Percentiles rank a stretch among this genome's conserved stretches.
Evolutionary conservation across 106 monocot species (phyloP).

Genomic region (Xerophyta viscosa): DNA sequence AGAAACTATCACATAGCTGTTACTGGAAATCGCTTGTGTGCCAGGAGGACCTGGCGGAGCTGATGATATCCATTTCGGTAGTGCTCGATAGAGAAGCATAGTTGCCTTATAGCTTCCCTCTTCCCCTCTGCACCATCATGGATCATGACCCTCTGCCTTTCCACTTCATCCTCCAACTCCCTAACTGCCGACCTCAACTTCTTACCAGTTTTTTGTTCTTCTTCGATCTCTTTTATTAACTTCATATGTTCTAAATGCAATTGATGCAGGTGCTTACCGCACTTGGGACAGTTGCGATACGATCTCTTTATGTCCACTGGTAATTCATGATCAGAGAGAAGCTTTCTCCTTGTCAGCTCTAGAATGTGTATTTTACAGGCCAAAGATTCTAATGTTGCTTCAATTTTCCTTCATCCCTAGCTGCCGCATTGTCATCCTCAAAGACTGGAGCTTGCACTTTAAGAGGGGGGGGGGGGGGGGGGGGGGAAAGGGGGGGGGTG

Average conservation of each 20-base stretch:
- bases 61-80: slow-evolving; percentile 62
- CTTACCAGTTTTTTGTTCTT: slow-evolving; percentile 8
- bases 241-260: slow-evolving; percentile 33
- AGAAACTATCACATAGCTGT: too few species aligned
- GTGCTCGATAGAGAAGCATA: slow-evolving; percentile 83
- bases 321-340: slow-evolving; percentile 1
- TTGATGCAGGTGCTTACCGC: slow-evolving; percentile 27
- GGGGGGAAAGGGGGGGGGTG: too few species aligned
- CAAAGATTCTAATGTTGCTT: slow-evolving; percentile 18
- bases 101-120: slow-evolving; percentile 91
- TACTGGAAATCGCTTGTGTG: slow-evolving; percentile 30
- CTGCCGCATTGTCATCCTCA: slow-evolving; percentile 15
- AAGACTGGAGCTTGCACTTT: slow-evolving; percentile 3
- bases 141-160: slow-evolving; percentile 38
- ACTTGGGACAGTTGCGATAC: slow-evolving; percentile 9
- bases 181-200: slow-evolving; percentile 18
- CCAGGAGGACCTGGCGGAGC: slow-evolving; percentile 52
- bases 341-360: slow-evolving; percentile 33
- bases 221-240: slow-evolving; percentile 31
- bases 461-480: too few species aligned
- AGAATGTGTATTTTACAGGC: slow-evolving; percentile 19
- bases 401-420: slow-evolving; percentile 25
- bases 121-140: slow-evolving; percentile 69
- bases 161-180: slow-evolving; percentile 55
- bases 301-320: too few species aligned